A percentile compares a stretch with the other conserved stretches of the same genome.
Evolutionary conservation across 768 basidiomycete species (phyloP).

Genomic region (Tulasnella calospora): DNA sequence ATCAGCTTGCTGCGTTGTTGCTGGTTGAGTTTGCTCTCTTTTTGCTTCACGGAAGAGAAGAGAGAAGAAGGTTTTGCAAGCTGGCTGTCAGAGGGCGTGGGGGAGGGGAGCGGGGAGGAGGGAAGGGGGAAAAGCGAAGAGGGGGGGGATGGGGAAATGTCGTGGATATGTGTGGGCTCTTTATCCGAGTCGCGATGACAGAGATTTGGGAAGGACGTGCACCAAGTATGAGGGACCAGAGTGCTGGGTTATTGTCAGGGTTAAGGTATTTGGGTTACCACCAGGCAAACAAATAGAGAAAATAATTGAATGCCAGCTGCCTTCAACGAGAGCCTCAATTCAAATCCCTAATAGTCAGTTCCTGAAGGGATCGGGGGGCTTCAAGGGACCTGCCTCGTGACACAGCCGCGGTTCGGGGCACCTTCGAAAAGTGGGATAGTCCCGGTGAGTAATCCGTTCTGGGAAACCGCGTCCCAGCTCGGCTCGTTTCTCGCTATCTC

Average conservation of each 20-base stretch:
- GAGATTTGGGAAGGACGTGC: no score
- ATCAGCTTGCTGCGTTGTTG: not conserved
- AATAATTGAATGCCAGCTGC: not conserved
- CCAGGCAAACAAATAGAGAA: not conserved
- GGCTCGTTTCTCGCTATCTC: not conserved
- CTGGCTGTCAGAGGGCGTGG: no score
- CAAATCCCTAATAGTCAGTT: not conserved
- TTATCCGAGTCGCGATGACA: no score
- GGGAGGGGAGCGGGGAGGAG: no score
- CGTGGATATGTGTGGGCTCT: no score
- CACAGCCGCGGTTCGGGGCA: not conserved
- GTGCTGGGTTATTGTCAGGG: not conserved
- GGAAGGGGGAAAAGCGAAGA: no score
- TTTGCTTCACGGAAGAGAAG: no score
- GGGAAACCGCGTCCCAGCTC: not conserved
- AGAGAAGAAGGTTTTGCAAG: no score
- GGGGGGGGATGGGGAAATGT: no score
- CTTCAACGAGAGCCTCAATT: not conserved
- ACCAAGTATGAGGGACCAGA: not conserved
- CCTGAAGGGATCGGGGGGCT: not conserved
- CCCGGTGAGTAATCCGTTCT: not conserved
- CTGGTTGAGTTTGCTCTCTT: no score
- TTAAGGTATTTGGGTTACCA: not conserved
- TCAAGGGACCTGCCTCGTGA: not conserved
- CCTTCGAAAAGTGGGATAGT: not conserved